A percentile compares a stretch with the other conserved stretches of the same genome.
phyloP scores from a whole-genome alignment of 768 basidiomycete genomes.

The Tylopilus plumbeoviolaceoides region DNA sequence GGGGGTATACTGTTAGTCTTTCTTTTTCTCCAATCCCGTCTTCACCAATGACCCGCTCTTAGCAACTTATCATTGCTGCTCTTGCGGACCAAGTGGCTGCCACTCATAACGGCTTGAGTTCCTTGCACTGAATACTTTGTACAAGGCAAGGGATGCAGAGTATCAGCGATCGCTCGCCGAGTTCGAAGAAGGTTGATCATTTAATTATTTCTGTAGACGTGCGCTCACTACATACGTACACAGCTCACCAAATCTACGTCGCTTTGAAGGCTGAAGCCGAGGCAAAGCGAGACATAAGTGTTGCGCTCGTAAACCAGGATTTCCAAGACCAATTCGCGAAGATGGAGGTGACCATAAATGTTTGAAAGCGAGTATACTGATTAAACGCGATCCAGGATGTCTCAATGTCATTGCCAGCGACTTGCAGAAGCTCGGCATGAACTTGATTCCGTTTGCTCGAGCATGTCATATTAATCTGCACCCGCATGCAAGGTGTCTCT shows the following conservation, averaged over 20 bases:
- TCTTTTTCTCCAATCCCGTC: background rate
- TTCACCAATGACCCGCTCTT: background rate
- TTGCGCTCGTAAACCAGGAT: conserved; percentile 40
- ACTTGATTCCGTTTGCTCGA: no score
- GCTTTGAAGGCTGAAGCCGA: conserved; percentile 45
- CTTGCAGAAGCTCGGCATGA: no score
- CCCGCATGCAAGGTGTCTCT: conserved; percentile 8
- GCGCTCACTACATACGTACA: conserved; percentile 23
- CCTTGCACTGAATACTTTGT: conserved; percentile 55
- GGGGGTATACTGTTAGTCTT: no score
- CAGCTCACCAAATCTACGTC: conserved; percentile 45
- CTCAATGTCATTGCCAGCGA: no score
- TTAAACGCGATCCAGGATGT: conserved; percentile 28
- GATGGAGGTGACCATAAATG: conserved; percentile 36
- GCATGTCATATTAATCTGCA: no score
- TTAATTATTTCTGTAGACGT: conserved; percentile 4
- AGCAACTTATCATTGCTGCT: conserved; percentile 53
- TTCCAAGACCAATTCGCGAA: conserved; percentile 48
- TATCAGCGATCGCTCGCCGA: conserved; percentile 50
- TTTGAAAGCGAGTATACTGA: conserved; percentile 8
- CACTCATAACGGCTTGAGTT: conserved; percentile 57
- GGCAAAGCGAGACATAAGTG: conserved; percentile 35
- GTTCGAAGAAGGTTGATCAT: conserved; percentile 47
- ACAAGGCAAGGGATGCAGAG: conserved; percentile 54
- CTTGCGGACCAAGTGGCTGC: conserved; percentile 57